Conservation (phyloP, 75 land plant genomes). For the Gnetum montanum region DNA sequence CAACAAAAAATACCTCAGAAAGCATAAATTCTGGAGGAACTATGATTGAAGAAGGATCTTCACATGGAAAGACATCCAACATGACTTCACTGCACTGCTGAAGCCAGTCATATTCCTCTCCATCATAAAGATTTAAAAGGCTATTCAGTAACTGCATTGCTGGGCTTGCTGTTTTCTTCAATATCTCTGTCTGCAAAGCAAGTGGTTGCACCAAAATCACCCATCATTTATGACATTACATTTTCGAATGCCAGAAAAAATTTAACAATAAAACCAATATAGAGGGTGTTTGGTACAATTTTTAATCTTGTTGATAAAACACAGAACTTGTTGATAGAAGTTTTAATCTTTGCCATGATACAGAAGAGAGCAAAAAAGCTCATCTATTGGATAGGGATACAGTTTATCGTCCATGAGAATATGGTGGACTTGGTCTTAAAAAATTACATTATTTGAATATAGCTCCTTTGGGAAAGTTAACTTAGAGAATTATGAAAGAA, state of each 20-base stretch:
- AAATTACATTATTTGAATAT: too few relatives aligned
- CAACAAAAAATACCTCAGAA: not conserved
- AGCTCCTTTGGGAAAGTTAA: too few relatives aligned
- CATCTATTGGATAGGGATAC: too few relatives aligned
- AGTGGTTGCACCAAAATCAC: conserved; percentile 1
- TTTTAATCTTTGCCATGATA: too few relatives aligned
- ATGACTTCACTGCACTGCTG: conserved; percentile 53
- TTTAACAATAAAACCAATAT: not conserved
- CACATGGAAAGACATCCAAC: conserved; percentile 72
- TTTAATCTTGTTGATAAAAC: too few relatives aligned
- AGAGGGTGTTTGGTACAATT: too few relatives aligned
- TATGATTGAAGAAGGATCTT: conserved; percentile 81
- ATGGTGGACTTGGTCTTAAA: too few relatives aligned
- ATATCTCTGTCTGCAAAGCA: conserved; percentile 67
- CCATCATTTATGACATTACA: not conserved
- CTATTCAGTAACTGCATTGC: conserved; percentile 83
- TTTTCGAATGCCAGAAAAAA: not conserved
- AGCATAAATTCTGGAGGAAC: conserved; percentile 56
- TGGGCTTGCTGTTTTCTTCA: conserved; percentile 65
- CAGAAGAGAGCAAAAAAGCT: too few relatives aligned
- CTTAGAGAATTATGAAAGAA: too few relatives aligned
- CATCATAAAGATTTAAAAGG: conserved; percentile 86
- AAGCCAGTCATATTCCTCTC: conserved; percentile 81
- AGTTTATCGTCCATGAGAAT: too few relatives aligned
- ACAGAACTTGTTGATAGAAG: too few relatives aligned